phyloP scores from a whole-genome alignment of 2,329 filamentous ascomycete genomes.

The Xylaria sp. region DNA sequence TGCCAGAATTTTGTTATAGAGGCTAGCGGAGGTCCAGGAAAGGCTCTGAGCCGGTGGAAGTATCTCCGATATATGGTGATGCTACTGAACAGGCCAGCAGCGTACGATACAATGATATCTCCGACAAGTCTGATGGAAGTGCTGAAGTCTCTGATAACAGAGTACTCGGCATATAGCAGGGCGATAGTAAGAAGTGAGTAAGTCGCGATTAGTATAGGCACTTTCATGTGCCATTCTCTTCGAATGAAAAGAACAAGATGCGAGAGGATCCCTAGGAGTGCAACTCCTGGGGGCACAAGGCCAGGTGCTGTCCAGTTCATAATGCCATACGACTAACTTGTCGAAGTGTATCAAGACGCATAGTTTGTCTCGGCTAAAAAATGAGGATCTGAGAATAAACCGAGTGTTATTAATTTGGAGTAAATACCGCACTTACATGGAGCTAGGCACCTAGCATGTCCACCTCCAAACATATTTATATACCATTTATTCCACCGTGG shows the following conservation, averaged over 20 bases:
- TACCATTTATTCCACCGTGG: background rate
- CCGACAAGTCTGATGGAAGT: background rate
- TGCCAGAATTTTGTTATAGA: conserved; percentile 41
- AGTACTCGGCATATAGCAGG: conserved; percentile 14
- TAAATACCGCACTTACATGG: conserved; percentile 1
- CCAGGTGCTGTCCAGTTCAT: background rate
- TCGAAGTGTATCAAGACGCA: background rate
- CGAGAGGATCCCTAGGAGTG: conserved; percentile 24
- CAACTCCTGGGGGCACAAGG: background rate
- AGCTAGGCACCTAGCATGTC: background rate
- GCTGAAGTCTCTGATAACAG: background rate
- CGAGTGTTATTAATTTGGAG: background rate
- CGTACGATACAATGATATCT: conserved; percentile 21
- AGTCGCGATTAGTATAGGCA: conserved; percentile 16
- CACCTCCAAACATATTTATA: background rate
- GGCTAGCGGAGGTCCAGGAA: conserved; percentile 37
- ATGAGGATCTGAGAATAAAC: background rate
- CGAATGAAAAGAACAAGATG: conserved; percentile 37
- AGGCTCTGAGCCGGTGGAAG: conserved; percentile 39
- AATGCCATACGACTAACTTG: background rate
- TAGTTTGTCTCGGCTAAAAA: background rate
- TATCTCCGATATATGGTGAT: conserved; percentile 42
- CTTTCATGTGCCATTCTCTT: conserved; percentile 40
- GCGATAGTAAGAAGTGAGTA: conserved; percentile 19
- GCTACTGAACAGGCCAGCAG: conserved; percentile 32